Evolutionary conservation across 2,329 filamentous ascomycete species (phyloP), one percentile per base, ranked within the genome.

Genomic region (Cladophialophora yegresii): DNA sequence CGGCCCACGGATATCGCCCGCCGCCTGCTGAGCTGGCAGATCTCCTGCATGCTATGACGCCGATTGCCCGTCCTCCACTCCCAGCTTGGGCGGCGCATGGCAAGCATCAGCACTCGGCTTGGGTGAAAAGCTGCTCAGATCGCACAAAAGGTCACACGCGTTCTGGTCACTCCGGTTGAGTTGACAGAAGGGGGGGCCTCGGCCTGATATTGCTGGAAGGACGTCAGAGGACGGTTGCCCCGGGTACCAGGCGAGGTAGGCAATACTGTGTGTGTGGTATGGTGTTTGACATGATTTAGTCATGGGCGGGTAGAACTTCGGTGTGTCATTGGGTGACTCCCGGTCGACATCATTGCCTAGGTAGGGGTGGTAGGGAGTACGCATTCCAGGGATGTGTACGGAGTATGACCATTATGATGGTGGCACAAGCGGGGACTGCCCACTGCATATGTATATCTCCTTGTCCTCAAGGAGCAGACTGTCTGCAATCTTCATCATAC

Each of bases 1-100:
- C 28, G 30, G 45, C 28, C 16, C 33, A 51, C 57, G 57, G 57
- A 53, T 59, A 49, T 59, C 57, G 47, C 57, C 57, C 57, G 57
- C 47, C 47, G 57, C 57, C 57, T 53, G 36, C 36, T 43, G 36
- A 20, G 36, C 5, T 20, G 50, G 57, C 55, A 59, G 30, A 59
- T 51, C 57, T 59, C 30, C 53, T 59, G 57, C 47, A 51, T 28
- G 33, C 47, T 59, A 59, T 54, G 51, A 28, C 23, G 51, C n/a
- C 16, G n/a, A n/a, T n/a, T 23, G 51, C 7, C 30, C 20, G 51
- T 54, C 51, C 7, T 43, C 36, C 16, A 43, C 1, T 43, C n/a
- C 36, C 4, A 43, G 16, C 36, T 43, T 43, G 36, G 13, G 16
- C 16, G 36, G 36, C 16, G 36, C 5, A 2, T 16, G 16, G 26